These are phyloP conservation scores for Parmales sp. DNA, from an alignment of 108 stramenopile species.

Conservation along the genomic window DNA sequence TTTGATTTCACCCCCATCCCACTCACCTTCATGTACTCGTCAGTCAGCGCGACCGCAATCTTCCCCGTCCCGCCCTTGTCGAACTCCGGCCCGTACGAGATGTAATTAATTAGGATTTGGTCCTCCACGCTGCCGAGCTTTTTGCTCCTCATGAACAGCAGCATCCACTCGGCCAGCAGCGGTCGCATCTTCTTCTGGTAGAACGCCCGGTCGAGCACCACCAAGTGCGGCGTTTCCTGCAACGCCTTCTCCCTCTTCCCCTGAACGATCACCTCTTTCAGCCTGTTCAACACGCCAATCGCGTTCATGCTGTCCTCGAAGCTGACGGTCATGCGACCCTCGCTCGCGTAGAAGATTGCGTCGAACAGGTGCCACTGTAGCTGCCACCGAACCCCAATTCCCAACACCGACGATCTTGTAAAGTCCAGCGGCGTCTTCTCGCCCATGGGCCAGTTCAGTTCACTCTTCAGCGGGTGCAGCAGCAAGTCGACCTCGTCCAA, in stretches of 20 bases:
- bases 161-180: constrained; percentile 87
- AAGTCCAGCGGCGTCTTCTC: constrained; percentile 93
- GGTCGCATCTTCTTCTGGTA: constrained; percentile 79
- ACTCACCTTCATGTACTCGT: constrained; percentile 97
- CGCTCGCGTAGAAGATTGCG: constrained; percentile 43
- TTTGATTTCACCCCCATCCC: no score
- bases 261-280: constrained; percentile 59
- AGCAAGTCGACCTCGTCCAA: constrained; percentile 97
- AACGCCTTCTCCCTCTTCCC: constrained; percentile 70
- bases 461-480: constrained; percentile 94
- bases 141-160: constrained; percentile 81
- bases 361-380: constrained; percentile 85
- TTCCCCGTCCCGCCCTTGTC: constrained; percentile 62
- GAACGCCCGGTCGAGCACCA: constrained; percentile 74
- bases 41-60: constrained; percentile 78
- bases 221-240: constrained; percentile 84
- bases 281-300: constrained; percentile 65
- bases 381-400: constrained; percentile 86
- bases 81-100: constrained; percentile 73
- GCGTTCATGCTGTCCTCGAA: constrained; percentile 75
- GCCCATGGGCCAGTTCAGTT: constrained; percentile 98
- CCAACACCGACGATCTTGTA: constrained; percentile 66
- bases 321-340: constrained; percentile 72
- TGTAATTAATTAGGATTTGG: constrained; percentile 78
- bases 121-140: constrained; percentile 73